phyloP scores from a whole-genome alignment of 208 protist species.

The Spongospora subterranea region DNA sequence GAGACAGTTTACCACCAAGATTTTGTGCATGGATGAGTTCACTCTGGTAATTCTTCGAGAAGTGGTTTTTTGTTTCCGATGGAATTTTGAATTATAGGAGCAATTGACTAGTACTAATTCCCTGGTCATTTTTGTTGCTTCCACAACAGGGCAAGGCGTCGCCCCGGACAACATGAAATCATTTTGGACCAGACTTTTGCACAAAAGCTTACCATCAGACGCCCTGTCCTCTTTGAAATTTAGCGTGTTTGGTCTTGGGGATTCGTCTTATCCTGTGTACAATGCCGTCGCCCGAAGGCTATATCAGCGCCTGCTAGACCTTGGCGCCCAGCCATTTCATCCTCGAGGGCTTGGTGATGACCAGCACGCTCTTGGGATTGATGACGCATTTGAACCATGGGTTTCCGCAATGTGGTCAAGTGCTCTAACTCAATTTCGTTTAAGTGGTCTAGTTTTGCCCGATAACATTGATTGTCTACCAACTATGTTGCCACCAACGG shows the following conservation, averaged over 20 bases:
- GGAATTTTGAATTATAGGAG: no score
- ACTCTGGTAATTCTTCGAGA: neutral
- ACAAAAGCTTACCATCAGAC: conserved; percentile 40
- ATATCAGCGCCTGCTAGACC: conserved; percentile 62
- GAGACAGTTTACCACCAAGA: neutral
- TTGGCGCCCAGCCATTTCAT: conserved; percentile 61
- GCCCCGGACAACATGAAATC: conserved; percentile 61
- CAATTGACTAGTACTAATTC: neutral
- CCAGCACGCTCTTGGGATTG: conserved; percentile 63
- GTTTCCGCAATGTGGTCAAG: neutral
- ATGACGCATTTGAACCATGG: conserved; percentile 55
- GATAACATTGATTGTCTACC: neutral
- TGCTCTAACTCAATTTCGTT: neutral
- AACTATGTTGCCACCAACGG: neutral
- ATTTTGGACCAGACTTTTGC: conserved; percentile 57
- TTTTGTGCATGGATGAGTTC: conserved; percentile 40
- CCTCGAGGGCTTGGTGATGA: conserved; percentile 64
- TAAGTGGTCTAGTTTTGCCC: neutral
- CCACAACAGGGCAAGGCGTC: conserved; percentile 63
- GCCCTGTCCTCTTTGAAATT: conserved; percentile 35
- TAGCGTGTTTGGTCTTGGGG: conserved; percentile 62
- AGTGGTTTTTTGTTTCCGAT: no score
- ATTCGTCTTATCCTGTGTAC: conserved; percentile 66
- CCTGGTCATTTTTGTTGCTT: conserved; percentile 53
- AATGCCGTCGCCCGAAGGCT: conserved; percentile 61